Conservation (phyloP, 352 stramenopile genomes). For the Phytopythium mirpurense region DNA sequence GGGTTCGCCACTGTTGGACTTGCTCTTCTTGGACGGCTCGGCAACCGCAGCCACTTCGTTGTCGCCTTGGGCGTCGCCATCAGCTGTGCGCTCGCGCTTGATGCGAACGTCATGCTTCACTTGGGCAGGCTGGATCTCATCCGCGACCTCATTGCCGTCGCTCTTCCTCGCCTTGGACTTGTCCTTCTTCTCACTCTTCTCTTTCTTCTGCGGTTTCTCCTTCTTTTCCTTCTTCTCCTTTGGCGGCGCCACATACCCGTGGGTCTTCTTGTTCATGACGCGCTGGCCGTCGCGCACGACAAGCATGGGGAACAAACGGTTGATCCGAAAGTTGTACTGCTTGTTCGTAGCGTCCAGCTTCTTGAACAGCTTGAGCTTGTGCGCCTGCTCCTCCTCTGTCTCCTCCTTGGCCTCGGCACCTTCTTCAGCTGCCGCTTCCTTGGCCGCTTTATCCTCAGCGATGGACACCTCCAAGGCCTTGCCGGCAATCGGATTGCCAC, state of each 20-base stretch:
- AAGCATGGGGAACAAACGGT: conserved; percentile 73
- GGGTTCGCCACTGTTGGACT: not conserved
- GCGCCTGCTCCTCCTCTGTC: conserved; percentile 32
- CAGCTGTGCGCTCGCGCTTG: conserved; percentile 2
- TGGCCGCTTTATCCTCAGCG: conserved; percentile 12
- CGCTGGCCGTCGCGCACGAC: conserved; percentile 75
- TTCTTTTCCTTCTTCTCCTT: conserved; percentile 52
- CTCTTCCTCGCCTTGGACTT: conserved; percentile 8
- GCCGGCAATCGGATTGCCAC: conserved; percentile 73
- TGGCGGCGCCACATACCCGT: conserved; percentile 70
- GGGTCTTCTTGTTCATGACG: conserved; percentile 75
- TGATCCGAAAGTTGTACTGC: conserved; percentile 89
- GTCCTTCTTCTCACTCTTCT: conserved; percentile 10
- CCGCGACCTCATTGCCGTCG: not conserved
- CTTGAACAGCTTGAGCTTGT: conserved; percentile 57
- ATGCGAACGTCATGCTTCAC: not conserved
- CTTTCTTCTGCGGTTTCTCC: conserved; percentile 25
- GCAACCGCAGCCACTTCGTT: conserved; percentile 12
- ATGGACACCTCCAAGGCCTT: conserved; percentile 26
- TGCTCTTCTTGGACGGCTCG: conserved; percentile 21
- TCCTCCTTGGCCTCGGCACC: conserved; percentile 14
- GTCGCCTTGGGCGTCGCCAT: conserved; percentile 10
- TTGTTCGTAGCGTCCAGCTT: conserved; percentile 76
- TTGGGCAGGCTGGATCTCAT: conserved; percentile 6
- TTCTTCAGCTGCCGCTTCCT: conserved; percentile 19